Evolutionary conservation across 495 filamentous ascomycete species (phyloP).

Genomic region (Neurospora discreta): DNA sequence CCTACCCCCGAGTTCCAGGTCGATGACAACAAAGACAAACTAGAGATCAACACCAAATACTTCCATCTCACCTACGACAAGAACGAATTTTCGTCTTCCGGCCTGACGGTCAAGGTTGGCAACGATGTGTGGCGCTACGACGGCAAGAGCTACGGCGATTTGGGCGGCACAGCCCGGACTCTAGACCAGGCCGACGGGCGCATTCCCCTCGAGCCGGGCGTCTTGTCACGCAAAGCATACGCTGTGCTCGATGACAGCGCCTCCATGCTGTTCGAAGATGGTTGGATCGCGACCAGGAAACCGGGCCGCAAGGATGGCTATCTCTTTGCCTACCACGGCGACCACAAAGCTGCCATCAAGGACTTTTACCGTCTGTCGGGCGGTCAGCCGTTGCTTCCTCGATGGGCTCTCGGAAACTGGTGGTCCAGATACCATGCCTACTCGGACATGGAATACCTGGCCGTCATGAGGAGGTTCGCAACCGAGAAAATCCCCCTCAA

Average conservation of each 20-base stretch:
- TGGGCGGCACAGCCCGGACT: slow-evolving; percentile 44
- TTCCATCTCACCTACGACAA: slow-evolving; percentile 45
- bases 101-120: slow-evolving; percentile 29
- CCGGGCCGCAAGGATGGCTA: slow-evolving; percentile 44
- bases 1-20: slow-evolving; percentile 37
- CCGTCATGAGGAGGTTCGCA: slow-evolving; percentile 39
- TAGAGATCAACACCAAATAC: slow-evolving; percentile 40
- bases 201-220: slow-evolving; percentile 33
- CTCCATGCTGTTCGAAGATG: slow-evolving; percentile 45
- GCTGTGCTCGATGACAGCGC: slow-evolving; percentile 41
- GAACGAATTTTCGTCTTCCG: slow-evolving; percentile 32
- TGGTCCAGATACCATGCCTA: slow-evolving; percentile 51
- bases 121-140: slow-evolving; percentile 37
- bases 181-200: slow-evolving; percentile 43
- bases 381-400: slow-evolving; percentile 41
- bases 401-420: slow-evolving; percentile 52
- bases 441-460: slow-evolving; percentile 36
- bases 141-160: slow-evolving; percentile 27
- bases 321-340: slow-evolving; percentile 44
- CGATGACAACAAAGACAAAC: slow-evolving; percentile 21
- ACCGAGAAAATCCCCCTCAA: slow-evolving; percentile 38
- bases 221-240: slow-evolving; percentile 36
- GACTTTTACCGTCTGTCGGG: slow-evolving; percentile 46
- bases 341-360: slow-evolving; percentile 42
- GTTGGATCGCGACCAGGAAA: slow-evolving; percentile 33